A percentile compares a stretch with the other conserved stretches of the same genome.
These are phyloP conservation scores for Gaillardinia entomophila DNA, from an alignment of 805 yeast species.

Conservation along the genomic window DNA sequence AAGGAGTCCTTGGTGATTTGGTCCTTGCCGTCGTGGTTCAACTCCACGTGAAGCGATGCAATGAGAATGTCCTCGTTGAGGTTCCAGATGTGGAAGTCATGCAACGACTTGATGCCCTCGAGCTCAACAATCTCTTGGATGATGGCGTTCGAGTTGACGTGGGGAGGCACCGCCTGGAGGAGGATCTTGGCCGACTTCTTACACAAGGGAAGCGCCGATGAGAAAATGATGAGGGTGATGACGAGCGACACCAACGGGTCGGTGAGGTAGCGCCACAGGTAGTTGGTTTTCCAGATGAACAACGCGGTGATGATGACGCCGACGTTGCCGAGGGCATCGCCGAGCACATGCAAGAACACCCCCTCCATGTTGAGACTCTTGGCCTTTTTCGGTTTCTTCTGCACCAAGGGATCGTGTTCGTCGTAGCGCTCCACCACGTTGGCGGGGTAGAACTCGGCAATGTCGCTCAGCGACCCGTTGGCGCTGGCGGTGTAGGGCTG, in stretches of 20 bases:
- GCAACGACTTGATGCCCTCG: slow-evolving; percentile 75
- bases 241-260: slow-evolving; percentile 85
- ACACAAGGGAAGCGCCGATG: slow-evolving; percentile 88
- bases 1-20: slow-evolving; percentile 39
- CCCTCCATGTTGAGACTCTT: slow-evolving; percentile 96
- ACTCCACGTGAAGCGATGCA: slow-evolving; percentile 85
- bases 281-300: slow-evolving; percentile 91
- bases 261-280: slow-evolving; percentile 76
- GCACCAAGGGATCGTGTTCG: slow-evolving; percentile 32
- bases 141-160: slow-evolving; percentile 70
- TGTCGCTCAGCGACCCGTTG: slow-evolving; percentile 19
- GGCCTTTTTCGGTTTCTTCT: slow-evolving; percentile 17
- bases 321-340: slow-evolving; percentile 92
- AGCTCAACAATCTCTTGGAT: slow-evolving; percentile 61
- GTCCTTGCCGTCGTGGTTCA: slow-evolving; percentile 49
- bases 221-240: slow-evolving; percentile 82
- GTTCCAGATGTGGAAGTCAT: slow-evolving; percentile 96
- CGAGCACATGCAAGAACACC: slow-evolving; percentile 89
- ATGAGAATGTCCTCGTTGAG: slow-evolving; percentile 79
- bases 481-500: slow-evolving; percentile 9
- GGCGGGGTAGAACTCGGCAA: slow-evolving; percentile 40
- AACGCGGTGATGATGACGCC: slow-evolving; percentile 90
- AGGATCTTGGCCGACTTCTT: slow-evolving; percentile 79
- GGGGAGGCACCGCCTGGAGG: slow-evolving; percentile 89
- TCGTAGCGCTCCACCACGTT: slow-evolving; percentile 37